These are phyloP conservation scores for Pseudocercospora crystallina DNA, from an alignment of 2,329 filamentous ascomycete species.

Conservation along the genomic window DNA sequence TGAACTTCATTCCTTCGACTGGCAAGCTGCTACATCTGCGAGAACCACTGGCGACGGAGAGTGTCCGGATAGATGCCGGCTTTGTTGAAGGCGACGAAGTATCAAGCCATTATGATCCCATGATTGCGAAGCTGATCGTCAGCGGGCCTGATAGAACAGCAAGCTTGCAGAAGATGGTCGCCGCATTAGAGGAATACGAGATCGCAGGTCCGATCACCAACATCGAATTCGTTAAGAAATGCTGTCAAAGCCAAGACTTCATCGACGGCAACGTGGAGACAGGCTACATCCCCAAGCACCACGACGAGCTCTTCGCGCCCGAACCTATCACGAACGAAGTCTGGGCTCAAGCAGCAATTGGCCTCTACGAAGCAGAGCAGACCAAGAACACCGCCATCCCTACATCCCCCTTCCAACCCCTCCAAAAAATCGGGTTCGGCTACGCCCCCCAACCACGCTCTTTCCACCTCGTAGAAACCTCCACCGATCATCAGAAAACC, in stretches of 20 bases:
- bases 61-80: constrained; percentile 88
- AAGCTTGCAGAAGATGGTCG: constrained; percentile 77
- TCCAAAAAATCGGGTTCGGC: constrained; percentile 56
- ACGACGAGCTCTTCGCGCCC: constrained; percentile 69
- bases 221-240: constrained; percentile 89
- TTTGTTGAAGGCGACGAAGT: constrained; percentile 90
- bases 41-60: constrained; percentile 66
- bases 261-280: constrained; percentile 87
- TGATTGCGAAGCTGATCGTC: constrained; percentile 98
- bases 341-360: constrained; percentile 83
- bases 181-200: constrained; percentile 84
- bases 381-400: constrained; percentile 39
- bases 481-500: constrained; percentile 45
- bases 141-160: constrained; percentile 74
- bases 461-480: constrained; percentile 54
- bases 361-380: constrained; percentile 54
- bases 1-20: constrained; percentile 91
- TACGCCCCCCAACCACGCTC: constrained; percentile 60
- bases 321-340: constrained; percentile 64
- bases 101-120: constrained; percentile 93
- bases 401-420: constrained; percentile 26
- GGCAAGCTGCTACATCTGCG: constrained; percentile 80
- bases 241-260: constrained; percentile 80
- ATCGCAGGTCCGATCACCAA: constrained; percentile 92
- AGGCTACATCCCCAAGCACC: constrained; percentile 89